These are phyloP conservation scores for apple (Malus domestica) DNA, from an alignment of 306 rosid genomes.

Conservation along the genomic window DNA sequence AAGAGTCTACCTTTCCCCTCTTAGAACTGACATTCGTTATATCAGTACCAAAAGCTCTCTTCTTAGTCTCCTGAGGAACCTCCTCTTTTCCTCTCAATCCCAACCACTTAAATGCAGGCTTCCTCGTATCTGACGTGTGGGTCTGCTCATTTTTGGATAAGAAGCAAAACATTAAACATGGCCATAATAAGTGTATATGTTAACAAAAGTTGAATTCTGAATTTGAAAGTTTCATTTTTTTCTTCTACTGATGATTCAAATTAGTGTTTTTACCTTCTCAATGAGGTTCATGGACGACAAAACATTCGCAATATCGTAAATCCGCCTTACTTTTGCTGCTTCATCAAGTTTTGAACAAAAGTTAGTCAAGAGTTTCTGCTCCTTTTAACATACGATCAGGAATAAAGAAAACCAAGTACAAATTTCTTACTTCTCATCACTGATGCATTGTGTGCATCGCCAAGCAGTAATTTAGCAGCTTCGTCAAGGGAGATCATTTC, in stretches of 20 bases:
- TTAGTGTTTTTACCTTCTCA: conserved; percentile 58
- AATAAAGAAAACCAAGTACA: neutral
- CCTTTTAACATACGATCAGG: neutral
- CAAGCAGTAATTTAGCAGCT: conserved; percentile 80
- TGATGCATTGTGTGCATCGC: conserved; percentile 64
- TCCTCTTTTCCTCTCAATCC: conserved; percentile 43
- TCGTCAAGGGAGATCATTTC: conserved; percentile 83
- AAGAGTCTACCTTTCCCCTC: conserved; percentile 37
- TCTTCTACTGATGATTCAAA: neutral
- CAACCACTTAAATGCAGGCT: conserved; percentile 89
- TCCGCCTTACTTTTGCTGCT: conserved; percentile 92
- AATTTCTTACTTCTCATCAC: conserved; percentile 63
- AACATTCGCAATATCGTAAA: conserved; percentile 92
- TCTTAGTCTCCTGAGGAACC: conserved; percentile 36
- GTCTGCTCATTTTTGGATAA: conserved; percentile 44
- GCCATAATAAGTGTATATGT: neutral
- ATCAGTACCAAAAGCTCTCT: conserved; percentile 74
- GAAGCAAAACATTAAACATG: neutral
- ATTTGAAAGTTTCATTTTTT: neutral
- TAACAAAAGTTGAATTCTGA: neutral
- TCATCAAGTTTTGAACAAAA: conserved; percentile 1
- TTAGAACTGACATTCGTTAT: conserved; percentile 52
- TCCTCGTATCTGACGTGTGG: conserved; percentile 61
- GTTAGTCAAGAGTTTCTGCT: conserved; percentile 7
- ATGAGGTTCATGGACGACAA: conserved; percentile 78